phyloP scores from a whole-genome alignment of 305 asterid genomes.

The Fraxinus greggii region DNA sequence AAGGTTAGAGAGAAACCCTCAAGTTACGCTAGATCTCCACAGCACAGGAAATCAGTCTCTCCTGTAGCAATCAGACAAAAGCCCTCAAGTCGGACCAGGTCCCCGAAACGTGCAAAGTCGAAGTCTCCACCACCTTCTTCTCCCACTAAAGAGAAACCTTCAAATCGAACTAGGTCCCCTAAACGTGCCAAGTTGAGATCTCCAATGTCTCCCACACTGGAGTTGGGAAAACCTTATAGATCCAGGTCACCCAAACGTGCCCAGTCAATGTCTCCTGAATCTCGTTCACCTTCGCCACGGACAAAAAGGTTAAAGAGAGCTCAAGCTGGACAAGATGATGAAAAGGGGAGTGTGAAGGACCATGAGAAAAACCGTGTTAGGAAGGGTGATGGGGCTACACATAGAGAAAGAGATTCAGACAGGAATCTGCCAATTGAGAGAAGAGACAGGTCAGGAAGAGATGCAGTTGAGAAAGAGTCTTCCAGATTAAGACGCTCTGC shows the following conservation, averaged over 20 bases:
- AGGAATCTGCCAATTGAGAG: constrained; percentile 38
- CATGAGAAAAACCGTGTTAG: constrained; percentile 45
- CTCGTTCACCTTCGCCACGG: constrained; percentile 63
- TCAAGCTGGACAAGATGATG: constrained; percentile 54
- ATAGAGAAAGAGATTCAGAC: constrained; percentile 47
- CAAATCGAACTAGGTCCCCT: constrained; percentile 37
- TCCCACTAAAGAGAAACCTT: constrained; percentile 27
- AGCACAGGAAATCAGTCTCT: constrained; percentile 42
- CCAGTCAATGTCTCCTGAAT: constrained; percentile 29
- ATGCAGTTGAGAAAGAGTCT: constrained; percentile 50
- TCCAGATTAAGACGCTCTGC: constrained; percentile 53
- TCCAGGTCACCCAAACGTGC: constrained; percentile 12
- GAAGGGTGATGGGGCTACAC: constrained; percentile 42
- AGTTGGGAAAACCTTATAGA: constrained; percentile 14
- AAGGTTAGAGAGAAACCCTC: constrained; percentile 53
- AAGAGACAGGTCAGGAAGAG: constrained; percentile 53
- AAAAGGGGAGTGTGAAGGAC: constrained; percentile 45
- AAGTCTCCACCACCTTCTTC: constrained; percentile 53
- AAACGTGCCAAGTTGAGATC: constrained; percentile 29
- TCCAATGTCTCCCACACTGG: constrained; percentile 23
- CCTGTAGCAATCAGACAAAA: constrained; percentile 45
- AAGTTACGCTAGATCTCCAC: constrained; percentile 48
- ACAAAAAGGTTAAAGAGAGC: constrained; percentile 63
- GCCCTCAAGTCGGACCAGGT: constrained; percentile 40
- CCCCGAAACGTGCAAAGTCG: constrained; percentile 47